Base-by-base conservation (phyloP, 129 eudicot species). In the Lactuca sativa region DNA sequence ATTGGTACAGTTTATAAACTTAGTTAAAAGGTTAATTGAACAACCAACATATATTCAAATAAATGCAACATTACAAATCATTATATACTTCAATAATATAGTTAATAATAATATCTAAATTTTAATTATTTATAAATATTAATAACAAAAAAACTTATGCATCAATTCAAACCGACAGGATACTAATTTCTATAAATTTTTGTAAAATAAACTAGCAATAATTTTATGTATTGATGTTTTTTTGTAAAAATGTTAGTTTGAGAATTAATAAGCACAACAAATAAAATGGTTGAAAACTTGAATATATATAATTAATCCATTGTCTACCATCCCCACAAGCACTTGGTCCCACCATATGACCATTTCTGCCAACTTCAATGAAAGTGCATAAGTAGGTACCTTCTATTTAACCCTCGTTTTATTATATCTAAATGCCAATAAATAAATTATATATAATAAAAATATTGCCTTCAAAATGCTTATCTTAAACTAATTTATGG, bases 201-300 rank as follows among this genome's bases (percentile, higher is more conserved):
- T 2, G 7, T 1, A 8, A 43, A 43, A 43, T 0, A 43, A 43
- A 8, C 49, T 14, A 43, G 14, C 49, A 43, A 33, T 44, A n/a
- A 31, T 44, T n/a, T 44, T 44, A 51, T 59, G 11, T 44, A 13
- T 44, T 36, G 21, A 36, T 59, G 60, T 75, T 47, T 66, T 66
- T 31, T 9, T n/a, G 80, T 33, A 5, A n/a, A 15, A 68, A 31
- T 44, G 80, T 76, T 69, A 37, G 75, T 59, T 76, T 69, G 65
- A 69, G 61, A 76, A 69, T 76, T 68, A 76, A 76, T 76, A 76
- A 61, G 56, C 66, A 6, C 75, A 76, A 76, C 80, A 76, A 68
- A 76, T 62, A 69, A 74, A 76, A 76, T 76, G 75, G 80, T 76
- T 76, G 80, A 69, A 76, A 69, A 69, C 70, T 52, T 76, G 49